Percentiles rank a stretch among this genome's conserved stretches.
These are phyloP conservation scores for Apiospora kogelbergensis DNA, from an alignment of 2,329 filamentous ascomycete species.

Conservation along the genomic window DNA sequence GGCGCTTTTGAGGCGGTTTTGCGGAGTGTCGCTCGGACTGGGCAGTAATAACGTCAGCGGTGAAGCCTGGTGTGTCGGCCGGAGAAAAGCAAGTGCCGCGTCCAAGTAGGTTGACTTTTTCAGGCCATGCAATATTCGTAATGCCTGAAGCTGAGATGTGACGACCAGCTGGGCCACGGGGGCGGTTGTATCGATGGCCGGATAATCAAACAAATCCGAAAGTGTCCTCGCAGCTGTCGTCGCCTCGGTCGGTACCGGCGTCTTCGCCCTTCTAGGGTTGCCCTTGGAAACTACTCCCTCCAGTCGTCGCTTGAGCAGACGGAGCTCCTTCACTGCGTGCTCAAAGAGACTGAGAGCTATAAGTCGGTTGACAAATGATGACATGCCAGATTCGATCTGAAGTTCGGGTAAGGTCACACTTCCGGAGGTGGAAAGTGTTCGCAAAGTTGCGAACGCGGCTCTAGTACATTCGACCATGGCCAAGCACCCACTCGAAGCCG, in stretches of 20 bases:
- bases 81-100: slow-evolving; percentile 54
- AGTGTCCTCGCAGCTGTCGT: slow-evolving; percentile 45
- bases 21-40: slow-evolving; percentile 41
- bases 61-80: slow-evolving; percentile 52
- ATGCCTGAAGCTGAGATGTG: slow-evolving; percentile 62
- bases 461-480: slow-evolving; percentile 69
- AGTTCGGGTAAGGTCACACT: slow-evolving; percentile 58
- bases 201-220: slow-evolving; percentile 63
- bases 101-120: slow-evolving; percentile 62
- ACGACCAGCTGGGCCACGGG: slow-evolving; percentile 56
- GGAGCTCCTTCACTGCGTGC: slow-evolving; percentile 68
- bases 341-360: slow-evolving; percentile 64
- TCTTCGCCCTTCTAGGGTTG: slow-evolving; percentile 33
- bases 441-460: slow-evolving; percentile 64
- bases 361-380: slow-evolving; percentile 66
- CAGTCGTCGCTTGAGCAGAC: slow-evolving; percentile 63
- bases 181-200: slow-evolving; percentile 40
- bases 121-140: slow-evolving; percentile 61
- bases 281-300: slow-evolving; percentile 37
- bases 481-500: slow-evolving; percentile 45
- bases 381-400: slow-evolving; percentile 73
- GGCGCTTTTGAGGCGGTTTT: slow-evolving; percentile 56
- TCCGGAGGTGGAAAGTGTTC: slow-evolving; percentile 54
- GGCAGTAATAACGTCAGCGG: slow-evolving; percentile 57
- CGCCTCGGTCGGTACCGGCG: slow-evolving; percentile 28